These are phyloP conservation scores for Nakaseomyces delphensis DNA, from an alignment of 1,139 yeast species.

Conservation along the genomic window DNA sequence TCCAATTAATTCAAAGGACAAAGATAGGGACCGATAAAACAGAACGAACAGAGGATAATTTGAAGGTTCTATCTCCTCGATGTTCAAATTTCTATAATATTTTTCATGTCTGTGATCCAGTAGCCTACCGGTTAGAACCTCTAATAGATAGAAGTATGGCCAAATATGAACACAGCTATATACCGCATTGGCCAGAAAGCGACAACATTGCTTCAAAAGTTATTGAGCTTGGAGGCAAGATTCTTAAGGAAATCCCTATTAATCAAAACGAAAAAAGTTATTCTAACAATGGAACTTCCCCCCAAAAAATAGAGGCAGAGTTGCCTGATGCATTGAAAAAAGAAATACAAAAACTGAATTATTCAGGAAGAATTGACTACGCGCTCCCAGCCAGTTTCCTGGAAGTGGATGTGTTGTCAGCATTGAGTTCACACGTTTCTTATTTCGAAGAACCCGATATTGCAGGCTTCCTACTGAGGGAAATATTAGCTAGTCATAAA, in stretches of 20 bases:
- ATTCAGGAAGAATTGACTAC: constrained; percentile 74
- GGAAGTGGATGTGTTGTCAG: constrained; percentile 70
- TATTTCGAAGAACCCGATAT: constrained; percentile 84
- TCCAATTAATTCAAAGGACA: constrained; percentile 57
- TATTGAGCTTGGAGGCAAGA: constrained; percentile 22
- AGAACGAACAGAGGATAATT: constrained; percentile 7
- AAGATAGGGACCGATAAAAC: constrained; percentile 34
- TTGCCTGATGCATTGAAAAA: constrained; percentile 23
- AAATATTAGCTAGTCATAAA: constrained; percentile 31
- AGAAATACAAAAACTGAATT: constrained; percentile 43
- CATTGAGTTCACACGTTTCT: constrained; percentile 78
- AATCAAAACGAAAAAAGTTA: not conserved
- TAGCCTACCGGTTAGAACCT: constrained; percentile 82
- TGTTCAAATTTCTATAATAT: constrained; percentile 61
- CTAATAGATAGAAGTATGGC: constrained; percentile 50
- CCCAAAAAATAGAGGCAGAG: constrained; percentile 11
- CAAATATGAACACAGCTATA: constrained; percentile 43
- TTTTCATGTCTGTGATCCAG: constrained; percentile 84
- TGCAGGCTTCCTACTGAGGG: constrained; percentile 65
- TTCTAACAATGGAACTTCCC: constrained; percentile 9
- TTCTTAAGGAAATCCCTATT: constrained; percentile 15
- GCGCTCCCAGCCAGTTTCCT: constrained; percentile 70
- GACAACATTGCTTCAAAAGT: constrained; percentile 25
- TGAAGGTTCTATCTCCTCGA: constrained; percentile 35
- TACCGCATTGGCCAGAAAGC: constrained; percentile 24